A percentile compares a stretch with the other conserved stretches of the same genome.
phyloP scores from a whole-genome alignment of 2,329 filamentous ascomycete genomes.

The Penicillium fuscoglaucum region DNA sequence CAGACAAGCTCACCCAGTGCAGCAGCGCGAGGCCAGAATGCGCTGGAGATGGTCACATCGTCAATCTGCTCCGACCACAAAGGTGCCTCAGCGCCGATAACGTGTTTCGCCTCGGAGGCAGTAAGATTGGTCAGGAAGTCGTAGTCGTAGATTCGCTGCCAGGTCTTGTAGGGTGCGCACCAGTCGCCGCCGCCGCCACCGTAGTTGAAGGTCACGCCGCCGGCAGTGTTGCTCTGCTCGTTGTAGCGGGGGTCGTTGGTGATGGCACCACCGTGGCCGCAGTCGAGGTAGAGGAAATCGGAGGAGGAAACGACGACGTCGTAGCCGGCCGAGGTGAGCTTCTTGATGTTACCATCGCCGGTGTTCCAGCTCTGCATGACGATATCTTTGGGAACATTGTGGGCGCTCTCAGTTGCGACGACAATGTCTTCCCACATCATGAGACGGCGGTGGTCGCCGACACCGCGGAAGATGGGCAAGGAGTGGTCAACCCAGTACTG shows the following conservation, averaged over 20 bases:
- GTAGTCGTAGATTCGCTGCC: slow-evolving; percentile 61
- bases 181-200: slow-evolving; percentile 56
- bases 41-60: slow-evolving; percentile 51
- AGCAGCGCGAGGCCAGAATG: slow-evolving; percentile 59
- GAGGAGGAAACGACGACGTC: slow-evolving; percentile 58
- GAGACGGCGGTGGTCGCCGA: slow-evolving; percentile 50
- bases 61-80: slow-evolving; percentile 59
- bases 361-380: slow-evolving; percentile 59
- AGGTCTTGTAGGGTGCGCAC: slow-evolving; percentile 61
- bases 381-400: slow-evolving; percentile 52
- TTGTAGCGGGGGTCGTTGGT: slow-evolving; percentile 60
- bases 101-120: slow-evolving; percentile 47
- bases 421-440: slow-evolving; percentile 61
- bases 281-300: slow-evolving; percentile 60
- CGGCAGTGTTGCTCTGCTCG: slow-evolving; percentile 53
- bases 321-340: slow-evolving; percentile 53
- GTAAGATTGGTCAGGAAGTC: slow-evolving; percentile 56
- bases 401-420: slow-evolving; percentile 47
- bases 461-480: slow-evolving; percentile 52
- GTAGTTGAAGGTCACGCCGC: slow-evolving; percentile 55
- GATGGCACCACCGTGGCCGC: slow-evolving; percentile 56
- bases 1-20: slow-evolving; percentile 58
- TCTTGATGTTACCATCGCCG: slow-evolving; percentile 53
- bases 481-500: slow-evolving; percentile 57
- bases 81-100: slow-evolving; percentile 55